These are phyloP conservation scores for Aspergillus coremiiformis DNA, from an alignment of 495 filamentous ascomycete species.

Conservation along the genomic window DNA sequence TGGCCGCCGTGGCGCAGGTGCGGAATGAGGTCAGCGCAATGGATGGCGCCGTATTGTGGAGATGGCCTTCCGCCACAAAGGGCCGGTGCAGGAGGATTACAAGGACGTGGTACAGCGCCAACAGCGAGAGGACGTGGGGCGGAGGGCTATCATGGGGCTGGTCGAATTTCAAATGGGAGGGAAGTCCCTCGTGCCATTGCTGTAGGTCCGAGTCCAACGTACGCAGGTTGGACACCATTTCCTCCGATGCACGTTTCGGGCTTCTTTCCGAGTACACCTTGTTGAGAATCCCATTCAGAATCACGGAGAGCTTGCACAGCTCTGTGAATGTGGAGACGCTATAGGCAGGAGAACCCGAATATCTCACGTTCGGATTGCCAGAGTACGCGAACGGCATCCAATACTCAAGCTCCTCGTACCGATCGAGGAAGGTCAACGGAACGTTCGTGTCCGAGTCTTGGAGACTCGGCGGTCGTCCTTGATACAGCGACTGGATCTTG, in stretches of 20 bases:
- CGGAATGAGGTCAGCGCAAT: constrained; percentile 18
- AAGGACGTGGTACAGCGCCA: constrained; percentile 14
- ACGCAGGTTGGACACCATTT: background rate
- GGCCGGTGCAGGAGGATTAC: constrained; percentile 21
- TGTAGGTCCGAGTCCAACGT: background rate
- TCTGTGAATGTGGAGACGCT: constrained; percentile 21
- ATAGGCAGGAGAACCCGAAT: constrained; percentile 10
- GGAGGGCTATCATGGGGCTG: background rate
- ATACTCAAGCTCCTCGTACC: constrained; percentile 20
- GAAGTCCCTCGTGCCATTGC: background rate
- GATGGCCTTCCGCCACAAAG: constrained; percentile 19
- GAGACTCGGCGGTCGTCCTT: constrained; percentile 12
- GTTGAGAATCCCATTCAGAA: constrained; percentile 17
- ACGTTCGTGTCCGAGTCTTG: constrained; percentile 8
- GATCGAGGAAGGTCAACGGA: constrained; percentile 14
- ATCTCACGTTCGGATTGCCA: background rate
- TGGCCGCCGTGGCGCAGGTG: constrained; percentile 20
- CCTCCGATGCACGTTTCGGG: background rate
- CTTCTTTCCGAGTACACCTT: background rate
- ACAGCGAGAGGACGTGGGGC: background rate
- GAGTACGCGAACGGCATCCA: constrained; percentile 15
- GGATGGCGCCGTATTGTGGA: constrained; percentile 17
- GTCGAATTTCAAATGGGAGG: background rate
- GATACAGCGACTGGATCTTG: constrained; percentile 16
- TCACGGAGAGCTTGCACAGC: constrained; percentile 19